A percentile compares a stretch with the other conserved stretches of the same genome.
Evolutionary conservation across 2,329 filamentous ascomycete genomes (phyloP).

Genomic region (Ceratocystis cacaofunesta): DNA sequence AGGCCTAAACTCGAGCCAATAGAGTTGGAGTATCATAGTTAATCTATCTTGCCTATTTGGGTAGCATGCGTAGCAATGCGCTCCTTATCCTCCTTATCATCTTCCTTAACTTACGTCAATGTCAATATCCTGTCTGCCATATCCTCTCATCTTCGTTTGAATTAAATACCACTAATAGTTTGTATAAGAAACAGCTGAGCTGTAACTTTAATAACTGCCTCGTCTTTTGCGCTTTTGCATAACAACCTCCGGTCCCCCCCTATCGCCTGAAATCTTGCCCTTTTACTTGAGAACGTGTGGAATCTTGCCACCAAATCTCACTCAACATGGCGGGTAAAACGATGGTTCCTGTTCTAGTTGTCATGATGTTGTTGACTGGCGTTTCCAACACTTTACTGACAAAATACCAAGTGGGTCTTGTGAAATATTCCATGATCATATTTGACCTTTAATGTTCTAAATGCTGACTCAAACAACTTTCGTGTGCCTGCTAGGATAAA

Average conservation of each 20-base stretch:
- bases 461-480: neutral
- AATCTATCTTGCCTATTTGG: no score
- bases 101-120: no score
- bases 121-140: no score
- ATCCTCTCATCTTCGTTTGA: no score
- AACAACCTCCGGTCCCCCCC: neutral
- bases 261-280: neutral
- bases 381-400: constrained; percentile 95
- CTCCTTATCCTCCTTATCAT: no score
- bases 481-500: constrained; percentile 52
- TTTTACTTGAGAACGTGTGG: neutral
- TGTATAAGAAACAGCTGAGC: no score
- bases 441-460: neutral
- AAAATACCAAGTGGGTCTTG: constrained; percentile 66
- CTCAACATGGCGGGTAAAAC: constrained; percentile 53
- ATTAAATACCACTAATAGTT: no score
- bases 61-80: no score
- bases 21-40: no score
- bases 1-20: no score
- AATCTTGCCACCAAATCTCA: neutral
- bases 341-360: constrained; percentile 70
- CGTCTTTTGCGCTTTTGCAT: neutral
- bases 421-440: neutral
- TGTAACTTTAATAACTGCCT: neutral
- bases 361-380: constrained; percentile 91